phyloP scores from a whole-genome alignment of 345 rosid species.

The Abelmoschus esculentus region DNA sequence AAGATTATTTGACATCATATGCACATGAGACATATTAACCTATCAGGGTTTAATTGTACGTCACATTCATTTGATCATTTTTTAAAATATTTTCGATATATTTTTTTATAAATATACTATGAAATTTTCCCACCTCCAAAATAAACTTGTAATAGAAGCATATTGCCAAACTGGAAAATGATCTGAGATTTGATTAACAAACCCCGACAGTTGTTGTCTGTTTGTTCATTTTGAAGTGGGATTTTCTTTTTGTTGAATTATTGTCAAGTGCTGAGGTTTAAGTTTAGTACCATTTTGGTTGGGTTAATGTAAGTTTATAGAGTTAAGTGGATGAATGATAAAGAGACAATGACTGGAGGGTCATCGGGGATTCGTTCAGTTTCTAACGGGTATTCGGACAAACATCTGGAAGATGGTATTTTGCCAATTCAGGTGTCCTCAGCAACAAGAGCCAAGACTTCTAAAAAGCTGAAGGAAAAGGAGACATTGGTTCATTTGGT shows the following conservation, averaged over 20 bases:
- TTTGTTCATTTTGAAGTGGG: conserved; percentile 6
- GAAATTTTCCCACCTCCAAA: not conserved
- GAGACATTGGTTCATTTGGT: conserved; percentile 72
- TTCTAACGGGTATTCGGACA: conserved; percentile 71
- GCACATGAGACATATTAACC: conserved; percentile 9
- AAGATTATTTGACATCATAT: conserved; percentile 9
- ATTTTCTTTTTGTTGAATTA: not conserved
- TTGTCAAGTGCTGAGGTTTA: conserved; percentile 9
- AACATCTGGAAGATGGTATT: conserved; percentile 44
- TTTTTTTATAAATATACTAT: not conserved
- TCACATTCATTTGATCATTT: not conserved
- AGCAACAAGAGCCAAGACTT: conserved; percentile 45
- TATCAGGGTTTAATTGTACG: not conserved
- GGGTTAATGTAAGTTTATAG: not conserved
- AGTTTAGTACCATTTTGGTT: not conserved
- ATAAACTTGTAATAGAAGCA: not conserved
- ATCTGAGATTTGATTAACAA: conserved; percentile 15
- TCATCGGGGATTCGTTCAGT: conserved; percentile 71
- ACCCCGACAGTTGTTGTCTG: conserved; percentile 4
- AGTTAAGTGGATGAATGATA: conserved; percentile 16
- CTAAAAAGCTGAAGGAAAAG: conserved; percentile 77
- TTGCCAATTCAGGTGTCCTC: conserved; percentile 39
- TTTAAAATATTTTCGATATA: not conserved
- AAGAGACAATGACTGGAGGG: conserved; percentile 47
- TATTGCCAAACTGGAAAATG: conserved; percentile 9